These are phyloP conservation scores for Paecilomyces variotii DNA, from an alignment of 2,329 filamentous ascomycete species.

Conservation along the genomic window DNA sequence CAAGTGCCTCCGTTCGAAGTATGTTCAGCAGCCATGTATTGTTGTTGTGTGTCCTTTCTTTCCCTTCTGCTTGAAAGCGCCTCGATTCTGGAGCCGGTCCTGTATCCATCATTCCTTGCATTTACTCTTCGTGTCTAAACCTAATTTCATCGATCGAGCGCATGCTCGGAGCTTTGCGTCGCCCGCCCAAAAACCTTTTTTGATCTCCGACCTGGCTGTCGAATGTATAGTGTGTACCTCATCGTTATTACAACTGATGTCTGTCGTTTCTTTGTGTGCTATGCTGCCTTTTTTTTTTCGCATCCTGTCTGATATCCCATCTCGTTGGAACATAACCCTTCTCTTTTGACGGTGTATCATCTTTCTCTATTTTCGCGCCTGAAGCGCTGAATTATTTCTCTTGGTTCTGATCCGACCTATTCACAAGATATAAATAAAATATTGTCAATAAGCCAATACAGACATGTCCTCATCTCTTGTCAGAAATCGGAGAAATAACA, in stretches of 20 bases:
- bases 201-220: background rate
- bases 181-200: background rate
- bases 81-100: background rate
- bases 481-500: background rate
- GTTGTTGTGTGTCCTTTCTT: background rate
- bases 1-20: background rate
- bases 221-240: background rate
- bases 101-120: background rate
- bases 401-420: background rate
- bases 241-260: background rate
- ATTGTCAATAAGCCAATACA: background rate
- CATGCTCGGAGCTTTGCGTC: background rate
- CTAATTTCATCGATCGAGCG: background rate
- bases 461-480: background rate
- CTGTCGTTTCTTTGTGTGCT: background rate
- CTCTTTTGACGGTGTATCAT: background rate
- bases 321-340: background rate
- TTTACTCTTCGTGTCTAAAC: background rate
- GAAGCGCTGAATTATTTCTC: background rate
- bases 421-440: background rate
- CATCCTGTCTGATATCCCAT: background rate
- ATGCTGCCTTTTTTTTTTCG: background rate
- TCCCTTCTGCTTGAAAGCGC: background rate
- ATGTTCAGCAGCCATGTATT: background rate
- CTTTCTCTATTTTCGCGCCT: background rate